Evolutionary conservation across 169 alveolate species (phyloP), one percentile per base, ranked within the genome.

Genomic region (Eimeria falciformis): DNA sequence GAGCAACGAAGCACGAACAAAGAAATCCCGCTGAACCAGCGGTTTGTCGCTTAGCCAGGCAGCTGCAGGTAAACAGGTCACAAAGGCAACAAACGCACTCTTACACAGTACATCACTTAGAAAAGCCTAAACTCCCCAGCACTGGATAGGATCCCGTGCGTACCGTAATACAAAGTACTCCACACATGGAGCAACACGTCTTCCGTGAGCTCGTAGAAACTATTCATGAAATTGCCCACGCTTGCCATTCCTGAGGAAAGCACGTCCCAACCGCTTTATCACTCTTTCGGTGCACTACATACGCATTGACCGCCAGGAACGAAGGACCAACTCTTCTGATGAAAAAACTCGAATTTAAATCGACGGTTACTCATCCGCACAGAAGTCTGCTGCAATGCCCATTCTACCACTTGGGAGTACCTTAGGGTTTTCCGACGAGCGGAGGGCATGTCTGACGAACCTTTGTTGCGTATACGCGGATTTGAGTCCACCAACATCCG

Each of bases 21-120:
- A 83, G 58, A 83, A 29, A 11, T 83, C 91, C 23, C 91, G 55
- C 91, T 83, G 91, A 18, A 83, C 65, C 9, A 83, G 91, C 2
- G 91, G 91, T 65, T 83, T 83, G 79, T 83, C 91, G 25, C 91
- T 83, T 43, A 83, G 79, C 91, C 91, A 83, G 17, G 91, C 91
- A 2, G 91, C 91, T 62, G 75, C 18, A 62, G 37, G 18, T 40
- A 62, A 25, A 29, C 27, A 25, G 11, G 25, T 23, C 23, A 25
- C 23, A 62, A 25, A 62, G 40, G 40, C 40, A 33, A 33, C 40
- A 33, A 33, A 33, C 40, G 40, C 40, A 2, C 65, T 53, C 65
- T 21, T 53, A 62, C 14, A 62, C 18, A 11, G 21, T 62, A 33
- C 40, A 33, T 33, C 0, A 33, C 4, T 33, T 33, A 33, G 2